Evolutionary conservation across 148 eudicot species (phyloP).

Genomic region (Camellia japonica): DNA sequence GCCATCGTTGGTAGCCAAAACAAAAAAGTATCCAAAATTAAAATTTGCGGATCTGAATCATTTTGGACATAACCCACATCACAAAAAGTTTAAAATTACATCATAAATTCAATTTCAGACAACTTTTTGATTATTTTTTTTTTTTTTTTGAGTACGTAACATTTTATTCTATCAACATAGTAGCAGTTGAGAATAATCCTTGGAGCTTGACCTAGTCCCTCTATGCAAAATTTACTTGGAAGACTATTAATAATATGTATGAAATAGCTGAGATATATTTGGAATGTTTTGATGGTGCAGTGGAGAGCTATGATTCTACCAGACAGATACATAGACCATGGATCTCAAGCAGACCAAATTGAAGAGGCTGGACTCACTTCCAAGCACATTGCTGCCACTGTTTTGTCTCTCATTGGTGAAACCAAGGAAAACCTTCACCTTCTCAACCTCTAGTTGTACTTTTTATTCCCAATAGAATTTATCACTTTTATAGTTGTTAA

Average conservation of each 20-base stretch:
- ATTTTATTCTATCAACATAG: too few relatives aligned
- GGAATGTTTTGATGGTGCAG: constrained; percentile 5
- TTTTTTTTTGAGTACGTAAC: too few relatives aligned
- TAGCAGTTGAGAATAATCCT: too few relatives aligned
- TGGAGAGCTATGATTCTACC: constrained; percentile 50
- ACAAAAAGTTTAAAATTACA: too few relatives aligned
- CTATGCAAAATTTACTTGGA: background rate
- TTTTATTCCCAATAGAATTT: background rate
- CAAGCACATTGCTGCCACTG: constrained; percentile 41
- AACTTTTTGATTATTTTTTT: too few relatives aligned
- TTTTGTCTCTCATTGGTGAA: constrained; percentile 31
- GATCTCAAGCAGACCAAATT: constrained; percentile 32
- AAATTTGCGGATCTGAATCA: too few relatives aligned
- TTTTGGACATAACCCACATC: too few relatives aligned
- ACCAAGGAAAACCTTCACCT: constrained; percentile 24
- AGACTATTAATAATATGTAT: too few relatives aligned
- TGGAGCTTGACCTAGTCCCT: background rate
- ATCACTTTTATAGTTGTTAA: background rate
- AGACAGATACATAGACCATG: constrained; percentile 43
- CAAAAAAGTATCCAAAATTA: too few relatives aligned
- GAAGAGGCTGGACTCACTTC: constrained; percentile 42
- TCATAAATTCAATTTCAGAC: too few relatives aligned
- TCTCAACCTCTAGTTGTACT: constrained; percentile 7
- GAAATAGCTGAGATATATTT: background rate
- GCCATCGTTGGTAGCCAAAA: too few relatives aligned